A percentile compares a stretch with the other conserved stretches of the same genome.
Conservation (phyloP, 176 grass and related monocot genomes). For the Rhynchospora pubera region DNA sequence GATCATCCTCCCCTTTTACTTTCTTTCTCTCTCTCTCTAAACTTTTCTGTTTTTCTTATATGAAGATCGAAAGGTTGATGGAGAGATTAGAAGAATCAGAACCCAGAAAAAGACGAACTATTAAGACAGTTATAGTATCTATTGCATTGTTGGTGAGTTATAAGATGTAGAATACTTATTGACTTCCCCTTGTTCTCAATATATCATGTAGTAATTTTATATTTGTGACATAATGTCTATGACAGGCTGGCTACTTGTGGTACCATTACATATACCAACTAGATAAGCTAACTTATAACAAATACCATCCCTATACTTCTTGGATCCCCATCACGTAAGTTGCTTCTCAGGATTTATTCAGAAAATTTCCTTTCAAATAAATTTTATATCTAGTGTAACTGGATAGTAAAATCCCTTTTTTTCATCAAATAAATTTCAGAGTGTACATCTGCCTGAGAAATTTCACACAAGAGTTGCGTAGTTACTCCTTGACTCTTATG, state of each 20-base stretch:
- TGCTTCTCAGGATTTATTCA: not conserved
- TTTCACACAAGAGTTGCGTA: slow-evolving; percentile 34
- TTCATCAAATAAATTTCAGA: slow-evolving; percentile 15
- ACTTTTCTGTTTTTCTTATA: not conserved
- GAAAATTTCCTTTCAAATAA: not conserved
- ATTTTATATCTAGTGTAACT: no score
- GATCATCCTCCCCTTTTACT: not conserved
- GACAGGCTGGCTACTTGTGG: slow-evolving; percentile 34
- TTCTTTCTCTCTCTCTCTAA: not conserved
- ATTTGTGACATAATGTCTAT: slow-evolving; percentile 21
- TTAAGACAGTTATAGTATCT: slow-evolving; percentile 33
- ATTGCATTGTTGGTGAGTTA: slow-evolving; percentile 33
- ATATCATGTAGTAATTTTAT: not conserved
- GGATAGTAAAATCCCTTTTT: not conserved
- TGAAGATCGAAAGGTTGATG: slow-evolving; percentile 32
- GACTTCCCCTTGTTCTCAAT: not conserved
- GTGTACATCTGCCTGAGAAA: slow-evolving; percentile 41
- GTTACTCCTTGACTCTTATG: slow-evolving; percentile 32
- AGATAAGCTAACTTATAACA: slow-evolving; percentile 39
- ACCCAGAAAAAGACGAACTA: slow-evolving; percentile 27
- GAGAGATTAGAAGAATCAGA: slow-evolving; percentile 39
- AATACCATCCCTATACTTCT: slow-evolving; percentile 42
- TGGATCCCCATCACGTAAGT: slow-evolving; percentile 45
- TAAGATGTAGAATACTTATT: not conserved
- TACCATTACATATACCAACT: slow-evolving; percentile 35